Base-by-base conservation (phyloP, 371 early-diverging fungal species). In the Mortierella sp. region DNA sequence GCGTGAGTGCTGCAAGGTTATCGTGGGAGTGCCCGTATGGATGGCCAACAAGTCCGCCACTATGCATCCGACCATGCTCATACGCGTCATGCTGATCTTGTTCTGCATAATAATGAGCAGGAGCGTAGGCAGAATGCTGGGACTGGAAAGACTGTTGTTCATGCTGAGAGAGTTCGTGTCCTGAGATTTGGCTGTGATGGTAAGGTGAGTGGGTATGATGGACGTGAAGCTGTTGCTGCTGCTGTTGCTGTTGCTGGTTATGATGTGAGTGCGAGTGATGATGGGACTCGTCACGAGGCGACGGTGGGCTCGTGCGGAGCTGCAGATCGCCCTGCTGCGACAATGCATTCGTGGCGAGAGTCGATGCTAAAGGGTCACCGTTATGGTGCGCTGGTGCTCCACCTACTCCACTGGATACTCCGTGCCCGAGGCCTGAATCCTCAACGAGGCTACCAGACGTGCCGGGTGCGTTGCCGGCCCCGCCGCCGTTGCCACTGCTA, bases 31-130 rank as follows among this genome's bases (percentile, higher is more conserved):
- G 67, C 9, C 54, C 67, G 50, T 75, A 75, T 6, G 75, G 49
- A 43, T 67, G 68, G 14, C 75, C 75, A 37, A 75, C 75, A 32
- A 75, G 64, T 24, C 75, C 75, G n/a, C 75, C 75, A 15, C 69
- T 60, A 30, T 75, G 75, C 46, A 68, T 54, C 11, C 75, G 75
- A 21, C 63, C 68, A 28, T 75, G 75, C 1, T 65, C 73, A 31
- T 75, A 75, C 19, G 75, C 24, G 5, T 67, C 64, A 34, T 75
- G 75, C 23, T 67, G 75, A 17, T 67, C 69, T 37, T 70, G 56
- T 19, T 66, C 70, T 24, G 60, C 43, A 47, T 72, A 75, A 23
- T 70, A 69, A 42, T 68, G 72, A 26, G 51, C 50, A 14, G 59
- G 17, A 17, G 66, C 39, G 27, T 73, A 79, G 24, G 68, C 64